Evolutionary conservation across 2,329 filamentous ascomycete genomes (phyloP), one percentile per base, ranked within the genome.

Genomic region (Didymella segeticola): DNA sequence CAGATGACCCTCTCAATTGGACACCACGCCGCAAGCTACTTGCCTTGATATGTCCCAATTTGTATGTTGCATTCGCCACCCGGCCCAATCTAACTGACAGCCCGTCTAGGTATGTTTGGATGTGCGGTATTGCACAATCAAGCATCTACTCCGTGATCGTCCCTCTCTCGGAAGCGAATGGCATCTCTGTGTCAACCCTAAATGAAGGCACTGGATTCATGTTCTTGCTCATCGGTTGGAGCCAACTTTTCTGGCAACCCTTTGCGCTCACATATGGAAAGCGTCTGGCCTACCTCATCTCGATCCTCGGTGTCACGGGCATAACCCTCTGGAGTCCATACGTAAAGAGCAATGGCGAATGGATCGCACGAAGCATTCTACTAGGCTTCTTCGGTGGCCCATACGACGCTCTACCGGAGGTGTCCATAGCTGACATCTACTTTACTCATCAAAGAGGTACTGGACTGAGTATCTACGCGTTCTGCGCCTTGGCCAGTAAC

Each of bases 241-340:
- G 79, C 0, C 77, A 78, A 57, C 64, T 83, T 2, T 69, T 84
- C 34, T 82, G 79, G 77, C 81, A 83, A 58, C 80, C 82, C 2
- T 62, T 84, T 25, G 82, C 82, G 0, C 64, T 83, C 15, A 78
- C 79, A 41, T 83, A 80, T 55, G 82, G 82, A n/a, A 78, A 81
- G 49, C 73, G 81, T 5, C 73, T 75, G 1, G 76, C 79, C 1
- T 83, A 82, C 48, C 64, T 83, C 2, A 61, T 79, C 27, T 78
- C 76, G 1, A 73, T 74, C 2, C 57, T 77, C 3, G 74, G 73
- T 14, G 75, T 74, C 5, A 70, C 78, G 15, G 72, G 68, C 2
- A 70, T 75, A 2, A 75, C 63, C 22, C 64, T 83, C 2, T 81
- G 79, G 76, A 66, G 63, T 14, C 74, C 78, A 0, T 76, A 79